Evolutionary conservation across 2,329 filamentous ascomycete genomes (phyloP).

Genomic region (Rutstroemia sp.): DNA sequence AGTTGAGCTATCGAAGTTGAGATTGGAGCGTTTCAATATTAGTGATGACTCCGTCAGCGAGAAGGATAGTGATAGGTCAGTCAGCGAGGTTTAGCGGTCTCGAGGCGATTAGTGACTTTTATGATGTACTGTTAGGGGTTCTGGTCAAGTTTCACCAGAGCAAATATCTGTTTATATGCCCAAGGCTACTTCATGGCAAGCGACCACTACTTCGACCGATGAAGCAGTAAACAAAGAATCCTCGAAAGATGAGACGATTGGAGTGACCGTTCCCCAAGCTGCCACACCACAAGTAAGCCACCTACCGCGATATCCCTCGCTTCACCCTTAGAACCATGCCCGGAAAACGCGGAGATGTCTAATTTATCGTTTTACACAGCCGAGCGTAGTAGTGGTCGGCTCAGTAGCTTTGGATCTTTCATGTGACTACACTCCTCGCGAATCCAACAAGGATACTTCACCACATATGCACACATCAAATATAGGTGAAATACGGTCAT

Average conservation of each 20-base stretch:
- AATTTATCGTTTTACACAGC: neutral
- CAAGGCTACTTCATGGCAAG: no score
- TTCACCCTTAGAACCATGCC: neutral
- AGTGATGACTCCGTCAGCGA: no score
- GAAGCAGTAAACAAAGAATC: neutral
- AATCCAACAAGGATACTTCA: constrained; percentile 31
- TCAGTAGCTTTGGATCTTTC: constrained; percentile 81
- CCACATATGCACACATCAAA: constrained; percentile 68
- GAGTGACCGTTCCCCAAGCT: neutral
- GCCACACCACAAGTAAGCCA: neutral
- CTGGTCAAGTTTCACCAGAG: no score
- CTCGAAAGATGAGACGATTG: neutral
- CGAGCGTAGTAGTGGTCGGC: constrained; percentile 76
- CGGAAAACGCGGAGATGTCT: neutral
- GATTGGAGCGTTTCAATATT: neutral
- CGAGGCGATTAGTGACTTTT: no score
- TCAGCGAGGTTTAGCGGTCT: no score
- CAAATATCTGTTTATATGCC: no score
- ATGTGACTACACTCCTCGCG: constrained; percentile 59
- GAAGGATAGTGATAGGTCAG: no score
- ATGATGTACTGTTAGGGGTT: no score
- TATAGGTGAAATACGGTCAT: constrained; percentile 70
- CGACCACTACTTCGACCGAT: no score
- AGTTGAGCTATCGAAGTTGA: constrained; percentile 36
- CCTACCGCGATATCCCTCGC: neutral